Base-by-base conservation (phyloP, 306 rosid genomes). In the Sindora glabra region DNA sequence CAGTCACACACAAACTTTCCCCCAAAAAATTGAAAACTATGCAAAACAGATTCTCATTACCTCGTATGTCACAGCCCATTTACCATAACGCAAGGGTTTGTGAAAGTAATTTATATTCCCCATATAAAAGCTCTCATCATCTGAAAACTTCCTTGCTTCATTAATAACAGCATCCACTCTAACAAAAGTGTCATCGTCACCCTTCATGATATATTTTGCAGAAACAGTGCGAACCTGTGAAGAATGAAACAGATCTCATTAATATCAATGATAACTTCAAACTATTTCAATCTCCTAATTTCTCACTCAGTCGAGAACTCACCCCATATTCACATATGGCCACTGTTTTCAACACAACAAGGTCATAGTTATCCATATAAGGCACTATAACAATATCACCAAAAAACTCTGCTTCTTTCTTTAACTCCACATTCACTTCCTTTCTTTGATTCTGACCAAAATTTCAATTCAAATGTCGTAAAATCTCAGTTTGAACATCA, bases 61-160 rank as follows among this genome's bases (percentile, higher is more conserved):
- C 96, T 88, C 90, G 47, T 81, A 86, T 48, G 98, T 88, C 47
- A 92, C 98, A 1, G 96, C 95, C 99, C 99, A 92, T 89, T 92
- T 92, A 38, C 99, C 99, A 37, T 60, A 29, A 55, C 99, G 99
- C 75, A 89, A 77, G 45, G 99, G 99, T 74, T 73, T 82, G 70
- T 88, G 99, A 69, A 51, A 68, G 77, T 86, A 88, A 70, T 92
- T 92, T 59, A 92, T 89, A 77, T 92, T 92, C 75, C 99, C 99
- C 36, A 92, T 69, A 69, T 92, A 92, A 67, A 84, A 74, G 74
- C 94, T 86, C 74, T 39, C 72, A 8, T 59, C 78, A 54, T 29
- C 46, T 0, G 85, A 84, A 53, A 81, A 59, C 13, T 48, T 71
- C 71, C 78, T 66, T 40, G 81, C 83, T 68, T 80, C 95, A 66